Evolutionary conservation across 495 filamentous ascomycete genomes (phyloP), one percentile per base, ranked within the genome.

Genomic region (Copromyces sp.): DNA sequence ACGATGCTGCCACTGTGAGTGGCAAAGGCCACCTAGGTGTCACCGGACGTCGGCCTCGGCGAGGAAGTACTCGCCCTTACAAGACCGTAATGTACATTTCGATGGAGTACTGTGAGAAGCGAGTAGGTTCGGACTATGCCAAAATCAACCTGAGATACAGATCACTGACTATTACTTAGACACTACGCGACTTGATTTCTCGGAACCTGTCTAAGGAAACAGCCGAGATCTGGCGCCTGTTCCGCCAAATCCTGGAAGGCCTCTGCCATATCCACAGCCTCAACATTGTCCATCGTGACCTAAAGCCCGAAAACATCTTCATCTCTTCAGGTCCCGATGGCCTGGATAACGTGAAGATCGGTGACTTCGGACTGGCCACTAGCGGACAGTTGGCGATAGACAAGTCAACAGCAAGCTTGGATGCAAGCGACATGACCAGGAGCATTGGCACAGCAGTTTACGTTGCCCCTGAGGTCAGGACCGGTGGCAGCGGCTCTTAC

Each of bases 221-320:
- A 6, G 90, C 94, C 40, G 90, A 97, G 72, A 84, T 89, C 9
- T 99, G 96, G 96, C 90, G 94, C 41, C 82, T 97, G 9, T 94
- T 97, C 75, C 89, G 95, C 12, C 96, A 98, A 79, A 91, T 97
- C 14, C 84, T 98, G 3, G 94, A 98, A 82, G 95, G 95, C 0
- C 80, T 99, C 17, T 90, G 87, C 44, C 94, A 99, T 81, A 94
- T 99, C 65, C 95, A 99, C 78, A 86, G 90, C 41, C 85, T 95
- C 70, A 94, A 93, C 61, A 97, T 99, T 75, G 95, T 99, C 29
- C 95, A 99, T 78, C 91, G 95, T 1, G 95, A 99, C 80, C 86
- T 99, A n/a, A 98, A 98, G 78, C 95, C 95, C 0, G 96, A 99
- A 77, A 99, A 99, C 74, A 89, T 99, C 68, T 99, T 99, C 82